A percentile compares a stretch with the other conserved stretches of the same genome.
Evolutionary conservation across 257 asterid genomes (phyloP).

Genomic region (Solanum habrochaites): DNA sequence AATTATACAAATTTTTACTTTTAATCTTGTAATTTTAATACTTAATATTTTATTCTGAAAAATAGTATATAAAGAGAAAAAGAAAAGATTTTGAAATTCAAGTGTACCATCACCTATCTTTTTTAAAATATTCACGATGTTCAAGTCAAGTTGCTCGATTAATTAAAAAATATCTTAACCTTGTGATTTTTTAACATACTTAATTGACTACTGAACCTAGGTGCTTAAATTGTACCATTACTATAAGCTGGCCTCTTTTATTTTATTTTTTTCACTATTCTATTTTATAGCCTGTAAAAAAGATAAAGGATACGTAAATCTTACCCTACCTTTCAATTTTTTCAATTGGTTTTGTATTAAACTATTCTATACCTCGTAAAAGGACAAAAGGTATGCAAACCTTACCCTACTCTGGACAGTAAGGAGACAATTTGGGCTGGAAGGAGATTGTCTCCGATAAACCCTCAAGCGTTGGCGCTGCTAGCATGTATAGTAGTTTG

Average conservation of each 20-base stretch:
- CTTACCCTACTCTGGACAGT: too few relatives aligned
- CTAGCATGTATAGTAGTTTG: too few relatives aligned
- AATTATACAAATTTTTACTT: neutral
- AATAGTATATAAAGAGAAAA: neutral
- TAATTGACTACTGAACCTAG: neutral
- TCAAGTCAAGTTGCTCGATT: neutral
- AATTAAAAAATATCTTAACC: neutral
- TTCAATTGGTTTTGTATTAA: neutral
- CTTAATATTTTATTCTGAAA: too few relatives aligned
- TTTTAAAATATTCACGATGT: neutral
- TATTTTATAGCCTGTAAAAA: too few relatives aligned
- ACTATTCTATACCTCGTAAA: too few relatives aligned
- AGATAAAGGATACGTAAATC: too few relatives aligned
- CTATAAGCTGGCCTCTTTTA: too few relatives aligned
- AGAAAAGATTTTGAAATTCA: neutral
- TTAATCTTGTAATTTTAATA: too few relatives aligned
- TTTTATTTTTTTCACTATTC: too few relatives aligned
- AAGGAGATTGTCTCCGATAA: neutral
- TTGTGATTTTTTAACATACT: neutral
- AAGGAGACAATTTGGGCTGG: too few relatives aligned
- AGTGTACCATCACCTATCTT: neutral
- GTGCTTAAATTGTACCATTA: neutral
- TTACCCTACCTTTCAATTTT: too few relatives aligned
- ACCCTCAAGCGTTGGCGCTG: neutral
- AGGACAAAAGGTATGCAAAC: too few relatives aligned